These are phyloP conservation scores for Pugionium dolabratum DNA, from an alignment of 345 rosid species.

Conservation along the genomic window DNA sequence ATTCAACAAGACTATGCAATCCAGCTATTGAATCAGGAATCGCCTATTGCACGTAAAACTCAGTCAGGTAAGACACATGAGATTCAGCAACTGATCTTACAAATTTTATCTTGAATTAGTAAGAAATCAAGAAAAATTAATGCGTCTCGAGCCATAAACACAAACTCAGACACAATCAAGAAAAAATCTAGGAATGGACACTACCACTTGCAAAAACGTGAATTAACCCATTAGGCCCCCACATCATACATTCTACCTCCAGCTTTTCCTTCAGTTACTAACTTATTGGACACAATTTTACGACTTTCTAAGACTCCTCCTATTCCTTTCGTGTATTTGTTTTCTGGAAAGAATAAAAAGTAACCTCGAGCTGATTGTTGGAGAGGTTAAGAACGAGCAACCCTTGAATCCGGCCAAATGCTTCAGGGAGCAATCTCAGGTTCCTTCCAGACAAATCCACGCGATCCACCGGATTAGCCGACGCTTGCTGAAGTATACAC, in stretches of 20 bases:
- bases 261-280: neutral
- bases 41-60: conserved; percentile 47
- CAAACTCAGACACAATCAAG: conserved; percentile 20
- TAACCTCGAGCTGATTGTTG: conserved; percentile 76
- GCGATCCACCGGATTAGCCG: conserved; percentile 55
- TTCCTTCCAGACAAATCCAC: conserved; percentile 70
- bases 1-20: conserved; percentile 68
- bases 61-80: conserved; percentile 16
- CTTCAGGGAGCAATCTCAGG: conserved; percentile 77
- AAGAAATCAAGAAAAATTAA: neutral
- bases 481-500: conserved; percentile 54
- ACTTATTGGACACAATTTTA: conserved; percentile 13
- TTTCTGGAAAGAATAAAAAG: neutral
- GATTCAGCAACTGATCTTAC: neutral
- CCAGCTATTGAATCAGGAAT: conserved; percentile 96
- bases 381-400: conserved; percentile 68
- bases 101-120: neutral
- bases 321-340: neutral
- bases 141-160: neutral
- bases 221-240: neutral
- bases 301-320: neutral
- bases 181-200: conserved; percentile 12
- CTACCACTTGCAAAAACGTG: conserved; percentile 11
- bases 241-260: neutral
- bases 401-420: conserved; percentile 73